Conservation (phyloP, 257 asterid species). For the Cinchona pubescens region DNA sequence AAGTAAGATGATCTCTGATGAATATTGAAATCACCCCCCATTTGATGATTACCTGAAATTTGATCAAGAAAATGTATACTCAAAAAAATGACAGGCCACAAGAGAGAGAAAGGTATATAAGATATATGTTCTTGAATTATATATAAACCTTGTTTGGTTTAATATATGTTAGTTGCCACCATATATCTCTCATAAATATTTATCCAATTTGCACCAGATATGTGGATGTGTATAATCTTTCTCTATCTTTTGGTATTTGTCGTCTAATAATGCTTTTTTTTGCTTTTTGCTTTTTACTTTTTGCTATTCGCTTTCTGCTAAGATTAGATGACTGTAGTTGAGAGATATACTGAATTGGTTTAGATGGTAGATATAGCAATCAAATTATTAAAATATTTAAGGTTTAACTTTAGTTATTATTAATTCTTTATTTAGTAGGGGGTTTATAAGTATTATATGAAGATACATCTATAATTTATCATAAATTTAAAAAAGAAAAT, state of each 20-base stretch:
- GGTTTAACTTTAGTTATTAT: too few species aligned
- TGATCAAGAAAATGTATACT: neutral
- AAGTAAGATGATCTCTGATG: constrained; percentile 48
- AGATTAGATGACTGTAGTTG: neutral
- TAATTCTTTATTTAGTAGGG: too few species aligned
- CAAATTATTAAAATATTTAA: too few species aligned
- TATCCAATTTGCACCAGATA: constrained; percentile 12
- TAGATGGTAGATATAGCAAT: too few species aligned
- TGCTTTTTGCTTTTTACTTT: neutral
- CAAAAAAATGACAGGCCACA: neutral
- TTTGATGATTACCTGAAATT: constrained; percentile 9
- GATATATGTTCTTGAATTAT: too few species aligned
- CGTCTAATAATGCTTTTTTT: neutral
- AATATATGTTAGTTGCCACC: too few species aligned
- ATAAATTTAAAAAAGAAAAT: too few species aligned
- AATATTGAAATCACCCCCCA: constrained; percentile 42
- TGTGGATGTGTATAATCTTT: constrained; percentile 18
- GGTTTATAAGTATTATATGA: too few species aligned
- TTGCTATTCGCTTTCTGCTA: neutral
- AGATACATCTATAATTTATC: too few species aligned
- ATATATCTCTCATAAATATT: too few species aligned
- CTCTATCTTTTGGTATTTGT: neutral
- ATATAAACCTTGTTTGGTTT: constrained; percentile 1
- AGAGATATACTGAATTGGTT: too few species aligned
- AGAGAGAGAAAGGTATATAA: neutral